phyloP scores from a whole-genome alignment of 345 rosid genomes.

The Boechera retrofracta region DNA sequence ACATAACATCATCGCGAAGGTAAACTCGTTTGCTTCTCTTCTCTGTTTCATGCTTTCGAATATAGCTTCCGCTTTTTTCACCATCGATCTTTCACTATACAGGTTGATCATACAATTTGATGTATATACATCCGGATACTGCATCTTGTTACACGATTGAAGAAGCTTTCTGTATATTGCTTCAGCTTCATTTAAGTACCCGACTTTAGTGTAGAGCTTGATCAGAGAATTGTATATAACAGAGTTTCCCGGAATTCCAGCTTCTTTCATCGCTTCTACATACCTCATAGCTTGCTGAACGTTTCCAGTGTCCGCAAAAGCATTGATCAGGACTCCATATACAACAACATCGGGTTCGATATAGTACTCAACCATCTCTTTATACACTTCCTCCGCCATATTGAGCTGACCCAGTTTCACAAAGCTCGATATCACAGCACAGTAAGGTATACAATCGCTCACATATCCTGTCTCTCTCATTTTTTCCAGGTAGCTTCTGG shows the following conservation, averaged over 20 bases:
- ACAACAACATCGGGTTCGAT: conserved; percentile 71
- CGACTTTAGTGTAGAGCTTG: conserved; percentile 85
- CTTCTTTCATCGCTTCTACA: conserved; percentile 61
- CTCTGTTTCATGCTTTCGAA: conserved; percentile 65
- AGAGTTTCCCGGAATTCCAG: conserved; percentile 65
- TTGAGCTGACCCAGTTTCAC: conserved; percentile 67
- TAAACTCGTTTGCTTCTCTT: conserved; percentile 78
- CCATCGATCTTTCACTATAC: conserved; percentile 75
- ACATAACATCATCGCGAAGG: conserved; percentile 81
- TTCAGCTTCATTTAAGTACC: conserved; percentile 78
- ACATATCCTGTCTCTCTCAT: conserved; percentile 75
- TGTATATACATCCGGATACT: conserved; percentile 60
- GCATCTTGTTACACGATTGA: conserved; percentile 14
- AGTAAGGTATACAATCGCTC: conserved; percentile 72
- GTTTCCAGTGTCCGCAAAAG: conserved; percentile 77
- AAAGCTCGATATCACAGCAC: conserved; percentile 82
- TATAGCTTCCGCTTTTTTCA: conserved; percentile 62
- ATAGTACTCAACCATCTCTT: conserved; percentile 64
- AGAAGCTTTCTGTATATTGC: conserved; percentile 64
- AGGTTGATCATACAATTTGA: conserved; percentile 91
- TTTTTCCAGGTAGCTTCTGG: conserved; percentile 58
- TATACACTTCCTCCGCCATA: conserved; percentile 67
- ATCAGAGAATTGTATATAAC: conserved; percentile 72
- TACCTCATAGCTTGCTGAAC: conserved; percentile 65
- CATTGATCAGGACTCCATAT: conserved; percentile 81